Base-by-base conservation (phyloP, 1,284 basidiomycete genomes). In the Heliocybe sulcata region DNA sequence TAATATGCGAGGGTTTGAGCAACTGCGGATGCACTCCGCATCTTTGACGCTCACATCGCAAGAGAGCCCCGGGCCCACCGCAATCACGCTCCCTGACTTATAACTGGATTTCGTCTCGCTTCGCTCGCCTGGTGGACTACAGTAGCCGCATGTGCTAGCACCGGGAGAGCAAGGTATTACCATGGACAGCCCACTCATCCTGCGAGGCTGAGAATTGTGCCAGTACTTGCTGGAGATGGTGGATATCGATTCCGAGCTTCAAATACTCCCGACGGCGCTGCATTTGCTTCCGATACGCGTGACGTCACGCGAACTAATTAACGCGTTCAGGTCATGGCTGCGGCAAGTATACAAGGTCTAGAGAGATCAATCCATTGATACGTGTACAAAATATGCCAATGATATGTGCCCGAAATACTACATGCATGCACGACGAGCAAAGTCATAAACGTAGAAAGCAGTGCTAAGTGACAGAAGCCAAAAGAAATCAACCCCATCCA, bases 401-500 rank as follows among this genome's bases (percentile, higher is more conserved):
- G 47, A 20, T 49, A 25, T 25, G 22, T 9, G 27, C n/a, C 42
- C 16, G 42, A 45, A 23, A 58, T 57, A 52, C n/a, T 58, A 57
- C 54, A 54, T 57, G 53, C 54, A 45, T 54, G 45, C 42, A 59
- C 49, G 47, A 54, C 31, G 25, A 35, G 45, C 29, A 35, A 35
- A 52, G 51, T 25, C 22, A 52, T 52, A 27, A 29, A n/a, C n/a
- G n/a, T 52, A 35, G 26, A 35, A 31, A 16, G 26, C 49, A 20
- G 6, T 12, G 29, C 20, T 14, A 31, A 12, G 12, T 35, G 51
- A 33, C 4, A 11, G 22, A 6, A 26, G 10, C 19, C 20, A 8
- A 35, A 31, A 53, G 35, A 29, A 29, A 63, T 70, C 69, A 85
- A 45, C 80, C 84, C 91, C 91, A 93, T 1, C 89, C 90, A 72